Base-by-base conservation (phyloP, 2,329 filamentous ascomycete genomes). In the Colletotrichum chlorophyti region DNA sequence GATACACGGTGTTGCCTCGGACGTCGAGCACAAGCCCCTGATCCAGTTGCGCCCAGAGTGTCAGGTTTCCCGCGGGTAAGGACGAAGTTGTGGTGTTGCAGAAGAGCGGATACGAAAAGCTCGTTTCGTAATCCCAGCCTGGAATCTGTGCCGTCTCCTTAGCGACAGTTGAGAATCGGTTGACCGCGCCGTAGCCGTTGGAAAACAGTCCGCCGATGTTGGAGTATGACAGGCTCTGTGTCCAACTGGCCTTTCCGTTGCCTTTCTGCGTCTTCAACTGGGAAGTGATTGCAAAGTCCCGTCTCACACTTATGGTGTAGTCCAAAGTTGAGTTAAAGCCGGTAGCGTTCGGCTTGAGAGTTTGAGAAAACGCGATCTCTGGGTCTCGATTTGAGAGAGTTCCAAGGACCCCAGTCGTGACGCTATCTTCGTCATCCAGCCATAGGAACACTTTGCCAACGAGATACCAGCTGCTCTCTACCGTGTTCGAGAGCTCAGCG, bases 361-460 rank as follows among this genome's bases (percentile, higher is more conserved):
- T 63, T 42, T 84, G 84, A 3, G 77, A 77, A 14, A 88, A 69
- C 0, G 67, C 59, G 54, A 90, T 80, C 3, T 64, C 67, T 0
- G 86, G 83, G 1, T 53, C 72, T 29, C 47, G 64, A 41, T 53
- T 61, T 6, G 61, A 47, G 9, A 76, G 58, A 1, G 32, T 65
- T 1, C 76, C 75, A 3, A 68, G 37, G 5, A 65, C 68, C 9
- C 82, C 83, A 1, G 80, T 86, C 0, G 85, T 87, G 50, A 84
- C 69, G 19, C 77, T 80, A 8, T 69, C 74, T 5, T 70, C 68
- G 3, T 74, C 68, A 64, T 88, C 86, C 1, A 88, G 78, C 85
- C 90, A 95, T 12, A 93, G 65, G 68, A 95, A 94, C 11, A 94
- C 78, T 71, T 93, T 95, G 34, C 90, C 91, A 0, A 87, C 89